Conservation (phyloP, 352 stramenopile species). For the Phytophthora quininea region DNA sequence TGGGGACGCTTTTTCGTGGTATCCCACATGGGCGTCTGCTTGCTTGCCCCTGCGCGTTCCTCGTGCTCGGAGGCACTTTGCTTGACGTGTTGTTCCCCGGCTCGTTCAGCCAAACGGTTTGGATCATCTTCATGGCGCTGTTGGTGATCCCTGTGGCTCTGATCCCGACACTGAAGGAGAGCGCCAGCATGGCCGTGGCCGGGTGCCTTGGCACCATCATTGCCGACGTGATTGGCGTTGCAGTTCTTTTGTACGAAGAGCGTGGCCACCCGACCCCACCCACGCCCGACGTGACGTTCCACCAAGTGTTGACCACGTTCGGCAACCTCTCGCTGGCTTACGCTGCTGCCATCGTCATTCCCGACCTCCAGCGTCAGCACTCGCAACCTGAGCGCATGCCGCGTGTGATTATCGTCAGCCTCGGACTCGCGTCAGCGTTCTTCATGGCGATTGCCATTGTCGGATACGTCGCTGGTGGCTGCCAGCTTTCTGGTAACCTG, state of each 20-base stretch:
- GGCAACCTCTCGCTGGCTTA: slow-evolving; percentile 21
- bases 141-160: slow-evolving; percentile 17
- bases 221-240: slow-evolving; percentile 14
- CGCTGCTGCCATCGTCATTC: slow-evolving; percentile 18
- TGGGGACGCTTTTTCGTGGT: slow-evolving; percentile 29
- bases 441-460: slow-evolving; percentile 33
- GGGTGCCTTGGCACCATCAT: slow-evolving; percentile 21
- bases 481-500: slow-evolving; percentile 30
- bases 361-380: slow-evolving; percentile 29
- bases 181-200: slow-evolving; percentile 16
- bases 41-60: slow-evolving; percentile 28
- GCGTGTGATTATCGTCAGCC: slow-evolving; percentile 33
- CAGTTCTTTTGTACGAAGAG: slow-evolving; percentile 17
- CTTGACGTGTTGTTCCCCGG: slow-evolving; percentile 35
- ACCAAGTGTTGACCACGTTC: slow-evolving; percentile 22
- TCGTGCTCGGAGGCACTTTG: slow-evolving; percentile 31
- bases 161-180: slow-evolving; percentile 23
- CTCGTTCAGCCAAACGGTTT: slow-evolving; percentile 18
- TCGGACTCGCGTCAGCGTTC: slow-evolving; percentile 32
- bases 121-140: slow-evolving; percentile 21
- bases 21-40: slow-evolving; percentile 22
- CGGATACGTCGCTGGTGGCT: slow-evolving; percentile 31
- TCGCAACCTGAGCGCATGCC: slow-evolving; percentile 37
- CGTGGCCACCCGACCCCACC: slow-evolving; percentile 17
- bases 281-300: slow-evolving; percentile 11